Evolutionary conservation across 257 asterid species (phyloP).

Genomic region (Solanum verrucosum): DNA sequence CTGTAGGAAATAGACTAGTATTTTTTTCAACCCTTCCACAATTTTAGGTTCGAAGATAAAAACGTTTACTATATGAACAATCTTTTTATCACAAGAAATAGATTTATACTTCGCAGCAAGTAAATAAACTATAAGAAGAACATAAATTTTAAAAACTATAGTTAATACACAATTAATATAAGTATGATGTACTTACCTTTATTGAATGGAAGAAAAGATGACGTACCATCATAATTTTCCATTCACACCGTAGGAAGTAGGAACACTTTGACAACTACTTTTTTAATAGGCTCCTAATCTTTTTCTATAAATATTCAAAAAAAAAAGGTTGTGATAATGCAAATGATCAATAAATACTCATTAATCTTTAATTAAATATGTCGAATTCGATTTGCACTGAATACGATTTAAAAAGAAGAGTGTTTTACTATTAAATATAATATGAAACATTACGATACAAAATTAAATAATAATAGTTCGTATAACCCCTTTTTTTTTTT

Average conservation of each 20-base stretch:
- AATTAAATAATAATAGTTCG: not conserved
- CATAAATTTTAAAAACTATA: not conserved
- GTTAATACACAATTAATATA: too few relatives aligned
- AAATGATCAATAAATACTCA: not conserved
- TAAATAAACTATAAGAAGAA: not conserved
- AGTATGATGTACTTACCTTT: not conserved
- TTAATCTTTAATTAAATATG: too few relatives aligned
- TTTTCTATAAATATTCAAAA: not conserved
- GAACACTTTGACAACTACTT: not conserved
- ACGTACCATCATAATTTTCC: not conserved
- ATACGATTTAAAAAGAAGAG: accelerated
- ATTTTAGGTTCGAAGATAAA: not conserved
- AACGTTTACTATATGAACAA: not conserved
- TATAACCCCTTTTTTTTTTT: not conserved
- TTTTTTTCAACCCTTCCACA: not conserved
- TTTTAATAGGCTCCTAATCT: not conserved
- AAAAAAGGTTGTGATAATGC: not conserved
- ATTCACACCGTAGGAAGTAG: not conserved
- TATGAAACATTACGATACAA: too few relatives aligned
- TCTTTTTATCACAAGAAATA: not conserved
- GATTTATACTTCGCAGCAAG: not conserved
- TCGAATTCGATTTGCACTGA: accelerated
- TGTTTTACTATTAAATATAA: not conserved
- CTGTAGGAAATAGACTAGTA: not conserved
- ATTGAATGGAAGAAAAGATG: not conserved